Conservation (phyloP, 768 basidiomycete genomes). For the Kwoniella dejecticola region DNA sequence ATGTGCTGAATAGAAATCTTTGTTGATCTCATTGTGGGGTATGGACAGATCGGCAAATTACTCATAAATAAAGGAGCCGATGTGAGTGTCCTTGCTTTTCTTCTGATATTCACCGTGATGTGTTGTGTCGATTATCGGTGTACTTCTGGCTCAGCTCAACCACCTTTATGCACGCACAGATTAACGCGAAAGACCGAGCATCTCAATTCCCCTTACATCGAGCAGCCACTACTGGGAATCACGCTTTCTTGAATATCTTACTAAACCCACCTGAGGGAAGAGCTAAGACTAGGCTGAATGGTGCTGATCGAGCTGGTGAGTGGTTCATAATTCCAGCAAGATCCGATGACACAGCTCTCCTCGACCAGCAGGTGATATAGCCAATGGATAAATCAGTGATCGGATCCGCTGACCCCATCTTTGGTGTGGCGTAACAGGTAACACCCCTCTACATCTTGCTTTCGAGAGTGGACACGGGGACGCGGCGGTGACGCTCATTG, state of each 20-base stretch:
- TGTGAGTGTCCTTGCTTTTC: slow-evolving; percentile 61
- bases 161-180: slow-evolving; percentile 59
- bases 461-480: slow-evolving; percentile 95
- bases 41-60: slow-evolving; percentile 74
- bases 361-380: neutral
- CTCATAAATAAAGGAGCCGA: slow-evolving; percentile 87
- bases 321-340: neutral
- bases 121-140: too few relatives aligned
- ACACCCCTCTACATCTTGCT: slow-evolving; percentile 93
- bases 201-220: slow-evolving; percentile 95
- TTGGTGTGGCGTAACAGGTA: too few relatives aligned
- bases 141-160: too few relatives aligned
- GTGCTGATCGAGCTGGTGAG: slow-evolving; percentile 57
- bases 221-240: slow-evolving; percentile 91
- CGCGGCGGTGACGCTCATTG: slow-evolving; percentile 84
- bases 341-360: too few relatives aligned
- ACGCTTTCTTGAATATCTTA: slow-evolving; percentile 83
- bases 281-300: slow-evolving; percentile 76
- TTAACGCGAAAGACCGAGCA: slow-evolving; percentile 91
- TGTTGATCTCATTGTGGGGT: neutral
- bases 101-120: neutral
- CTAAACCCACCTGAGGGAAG: slow-evolving; percentile 75
- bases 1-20: neutral
- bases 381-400: too few relatives aligned
- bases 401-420: too few relatives aligned